Evolutionary conservation across 306 rosid species (phyloP), one percentile per base, ranked within the genome.

Genomic region (Pterocarpus macrocarpus): DNA sequence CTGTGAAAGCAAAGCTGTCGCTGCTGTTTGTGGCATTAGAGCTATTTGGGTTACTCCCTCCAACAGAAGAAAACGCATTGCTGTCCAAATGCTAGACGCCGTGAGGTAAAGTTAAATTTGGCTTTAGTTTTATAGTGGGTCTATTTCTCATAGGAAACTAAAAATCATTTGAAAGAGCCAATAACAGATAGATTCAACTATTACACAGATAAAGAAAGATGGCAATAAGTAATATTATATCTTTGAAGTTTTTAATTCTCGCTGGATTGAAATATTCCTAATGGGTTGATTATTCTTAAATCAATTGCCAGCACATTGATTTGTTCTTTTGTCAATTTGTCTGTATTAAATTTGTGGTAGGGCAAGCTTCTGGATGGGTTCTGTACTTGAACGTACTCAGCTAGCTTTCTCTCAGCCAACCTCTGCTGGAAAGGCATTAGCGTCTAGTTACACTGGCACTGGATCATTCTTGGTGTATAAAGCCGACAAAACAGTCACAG

Each of bases 31-130:
- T 30, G 98, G 98, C 65, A 82, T 92, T 75, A 88, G 92, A 84
- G 97, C 94, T 71, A 88, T 94, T 73, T 94, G 97, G 98, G 97
- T 94, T 43, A 85, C 92, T 79, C 91, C 93, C 55, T 85, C 92
- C 36, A 87, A 90, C 81, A 90, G 97, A 86, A 89, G 95, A 85
- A 92, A 92, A 72, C 80, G 43, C 75, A 82, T 92, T 68, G 97
- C 95, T 79, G 90, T 77, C 85, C 92, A 89, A 15, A 76, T 91
- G 68, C 86, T 95, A 15, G 97, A 92, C 81, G 88, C 94, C 11
- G 92, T 86, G 83, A 92, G 98, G 97, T 90, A 88, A 85, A 35
- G 15, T 81, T 17, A 45, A 45, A 5, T 64, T 79, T 65, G 11
- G 52, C 22, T 64, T 13, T 16, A 28, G 16, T 35, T 57, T 30